Conservation (phyloP, 73 alveolate genomes). For the Paramecium biaurelia region DNA sequence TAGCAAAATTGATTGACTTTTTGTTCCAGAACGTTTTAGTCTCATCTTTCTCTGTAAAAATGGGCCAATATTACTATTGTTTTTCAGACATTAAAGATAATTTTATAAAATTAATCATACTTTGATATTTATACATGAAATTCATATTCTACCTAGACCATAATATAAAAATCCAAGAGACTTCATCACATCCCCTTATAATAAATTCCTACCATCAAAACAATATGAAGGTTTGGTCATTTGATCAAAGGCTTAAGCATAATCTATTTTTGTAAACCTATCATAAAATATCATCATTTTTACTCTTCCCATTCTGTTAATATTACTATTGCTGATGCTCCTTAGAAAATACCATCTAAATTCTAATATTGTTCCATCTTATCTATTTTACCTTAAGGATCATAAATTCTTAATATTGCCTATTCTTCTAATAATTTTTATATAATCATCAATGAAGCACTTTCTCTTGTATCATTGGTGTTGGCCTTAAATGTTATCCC, state of each 20-base stretch:
- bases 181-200: conserved; percentile 15
- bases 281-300: neutral
- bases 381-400: conserved; percentile 34
- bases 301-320: conserved; percentile 63
- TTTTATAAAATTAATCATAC: neutral
- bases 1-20: neutral
- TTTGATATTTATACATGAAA: neutral
- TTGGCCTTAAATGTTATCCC: conserved; percentile 51
- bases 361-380: neutral
- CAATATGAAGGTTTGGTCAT: conserved; percentile 51
- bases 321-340: conserved; percentile 27
- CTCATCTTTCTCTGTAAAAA: neutral
- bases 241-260: neutral
- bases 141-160: conserved; percentile 16
- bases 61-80: conserved; percentile 23
- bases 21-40: neutral
- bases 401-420: conserved; percentile 37
- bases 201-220: conserved; percentile 59
- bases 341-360: conserved; percentile 19
- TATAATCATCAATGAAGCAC: conserved; percentile 27
- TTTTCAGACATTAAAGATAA: neutral
- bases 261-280: conserved; percentile 46
- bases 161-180: conserved; percentile 36
- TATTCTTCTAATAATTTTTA: conserved; percentile 10
- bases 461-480: conserved; percentile 57